Evolutionary conservation across 805 yeast species (phyloP), one percentile per base, ranked within the genome.

Genomic region (Helenozyma rhizophorensis): DNA sequence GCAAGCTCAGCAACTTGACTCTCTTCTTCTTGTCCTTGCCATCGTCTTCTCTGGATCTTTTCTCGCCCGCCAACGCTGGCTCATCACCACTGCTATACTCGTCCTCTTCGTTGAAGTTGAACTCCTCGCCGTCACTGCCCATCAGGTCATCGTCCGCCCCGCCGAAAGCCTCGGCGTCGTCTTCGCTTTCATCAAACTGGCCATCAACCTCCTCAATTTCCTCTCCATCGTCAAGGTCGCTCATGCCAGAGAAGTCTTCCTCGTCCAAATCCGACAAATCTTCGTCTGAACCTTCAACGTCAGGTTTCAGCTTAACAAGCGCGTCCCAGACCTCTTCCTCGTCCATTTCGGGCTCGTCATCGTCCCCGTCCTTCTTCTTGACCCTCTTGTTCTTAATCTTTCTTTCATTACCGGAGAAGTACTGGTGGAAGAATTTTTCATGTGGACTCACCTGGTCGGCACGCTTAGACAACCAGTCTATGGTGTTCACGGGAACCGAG

Each of bases 301-400:
- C 89, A 1, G 93, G 93, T 39, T 72, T 74, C 25, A 84, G 76
- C 49, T 78, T 74, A 21, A 83, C 86, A 51, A 85, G 67, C 1
- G 94, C 95, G 39, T 78, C 65, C 87, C 90, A 85, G 22, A 85
- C 77, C 47, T 80, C 89, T 30, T 76, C 88, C 44, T 84, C 93
- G 36, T 68, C 74, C 43, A 73, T 45, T 17, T 41, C 82, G 23
- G 64, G 70, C 19, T 56, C 69, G 25, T 61, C 63, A 4, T 41
- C 47, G 6, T 53, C 62, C 9, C 50, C 60, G 17, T 50, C 59
- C 21, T 40, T 47, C 25, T 41, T 48, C 16, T 46, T 48, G 21
- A 23, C 33, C 43, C 37, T 48, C 31, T 42, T 44, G 23, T 37
- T 32, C 39, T 51, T 50, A 17, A 62, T 35, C 42, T 68, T 61